Percentiles rank a stretch among this genome's conserved stretches.
phyloP scores from a whole-genome alignment of 768 basidiomycete species.

The Pulveroboletus frians region DNA sequence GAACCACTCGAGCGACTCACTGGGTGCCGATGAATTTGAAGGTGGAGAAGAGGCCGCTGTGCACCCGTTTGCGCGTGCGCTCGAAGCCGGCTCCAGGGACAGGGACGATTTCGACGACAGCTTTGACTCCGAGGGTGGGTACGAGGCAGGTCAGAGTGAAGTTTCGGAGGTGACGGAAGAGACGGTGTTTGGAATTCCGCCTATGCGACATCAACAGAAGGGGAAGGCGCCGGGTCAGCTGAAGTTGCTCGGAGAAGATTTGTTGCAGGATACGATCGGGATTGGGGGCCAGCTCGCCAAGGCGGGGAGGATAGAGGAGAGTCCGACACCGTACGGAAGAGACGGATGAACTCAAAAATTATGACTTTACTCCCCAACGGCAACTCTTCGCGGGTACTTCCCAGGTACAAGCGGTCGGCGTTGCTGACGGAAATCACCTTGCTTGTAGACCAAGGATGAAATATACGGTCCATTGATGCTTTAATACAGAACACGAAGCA shows the following conservation, averaged over 20 bases:
- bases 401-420: no score
- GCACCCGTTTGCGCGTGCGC: slow-evolving; percentile 54
- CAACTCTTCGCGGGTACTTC: no score
- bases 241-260: slow-evolving; percentile 56
- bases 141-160: slow-evolving; percentile 14
- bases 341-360: not conserved
- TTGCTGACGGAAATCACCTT: no score
- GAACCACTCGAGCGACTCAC: slow-evolving; percentile 55
- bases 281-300: slow-evolving; percentile 50
- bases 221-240: slow-evolving; percentile 31
- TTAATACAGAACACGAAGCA: no score
- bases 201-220: slow-evolving; percentile 39
- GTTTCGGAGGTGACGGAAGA: slow-evolving; percentile 44
- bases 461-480: no score
- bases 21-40: slow-evolving; percentile 37
- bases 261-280: slow-evolving; percentile 60
- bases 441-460: no score
- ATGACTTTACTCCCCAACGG: no score
- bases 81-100: slow-evolving; percentile 28
- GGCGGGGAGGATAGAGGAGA: slow-evolving; percentile 53
- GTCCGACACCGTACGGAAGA: slow-evolving; percentile 50
- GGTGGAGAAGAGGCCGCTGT: slow-evolving; percentile 41
- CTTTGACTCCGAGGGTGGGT: slow-evolving; percentile 42
- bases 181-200: slow-evolving; percentile 68
- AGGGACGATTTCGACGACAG: slow-evolving; percentile 49